A percentile compares a stretch with the other conserved stretches of the same genome.
These are phyloP conservation scores for Macrophomina pseudophaseolina DNA, from an alignment of 2,329 filamentous ascomycete species.

Conservation along the genomic window DNA sequence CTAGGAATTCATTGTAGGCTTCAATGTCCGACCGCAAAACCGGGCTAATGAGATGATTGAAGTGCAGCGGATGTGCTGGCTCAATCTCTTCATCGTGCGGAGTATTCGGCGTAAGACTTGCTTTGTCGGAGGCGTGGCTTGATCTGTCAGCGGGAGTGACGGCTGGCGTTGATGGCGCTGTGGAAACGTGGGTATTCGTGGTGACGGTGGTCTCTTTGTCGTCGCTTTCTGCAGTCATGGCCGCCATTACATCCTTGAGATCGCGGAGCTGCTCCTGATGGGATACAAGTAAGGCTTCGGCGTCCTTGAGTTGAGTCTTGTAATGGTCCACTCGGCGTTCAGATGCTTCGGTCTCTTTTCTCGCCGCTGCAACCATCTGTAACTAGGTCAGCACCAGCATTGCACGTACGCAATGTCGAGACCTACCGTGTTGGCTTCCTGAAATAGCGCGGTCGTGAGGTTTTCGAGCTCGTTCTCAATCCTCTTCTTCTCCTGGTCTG, in stretches of 20 bases:
- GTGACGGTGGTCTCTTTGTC: conserved; percentile 62
- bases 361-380: conserved; percentile 88
- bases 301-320: conserved; percentile 82
- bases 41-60: conserved; percentile 81
- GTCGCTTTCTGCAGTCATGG: conserved; percentile 75
- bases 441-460: conserved; percentile 90
- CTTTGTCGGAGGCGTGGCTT: conserved; percentile 64
- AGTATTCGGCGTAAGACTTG: conserved; percentile 54
- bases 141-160: conserved; percentile 63
- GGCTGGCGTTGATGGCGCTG: conserved; percentile 79
- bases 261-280: conserved; percentile 93
- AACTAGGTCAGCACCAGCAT: conserved; percentile 31
- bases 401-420: neutral
- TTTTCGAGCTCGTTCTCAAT: conserved; percentile 93
- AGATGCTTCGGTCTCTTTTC: conserved; percentile 79
- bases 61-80: conserved; percentile 70
- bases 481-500: conserved; percentile 73
- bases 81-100: conserved; percentile 58
- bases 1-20: conserved; percentile 83
- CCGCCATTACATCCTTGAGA: conserved; percentile 90
- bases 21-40: conserved; percentile 81
- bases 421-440: conserved; percentile 86
- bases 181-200: conserved; percentile 68
- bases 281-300: conserved; percentile 80
- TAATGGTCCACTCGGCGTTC: conserved; percentile 89